These are phyloP conservation scores for Mortierella sp. DNA, from an alignment of 371 early-diverging fungal genomes.

Conservation along the genomic window DNA sequence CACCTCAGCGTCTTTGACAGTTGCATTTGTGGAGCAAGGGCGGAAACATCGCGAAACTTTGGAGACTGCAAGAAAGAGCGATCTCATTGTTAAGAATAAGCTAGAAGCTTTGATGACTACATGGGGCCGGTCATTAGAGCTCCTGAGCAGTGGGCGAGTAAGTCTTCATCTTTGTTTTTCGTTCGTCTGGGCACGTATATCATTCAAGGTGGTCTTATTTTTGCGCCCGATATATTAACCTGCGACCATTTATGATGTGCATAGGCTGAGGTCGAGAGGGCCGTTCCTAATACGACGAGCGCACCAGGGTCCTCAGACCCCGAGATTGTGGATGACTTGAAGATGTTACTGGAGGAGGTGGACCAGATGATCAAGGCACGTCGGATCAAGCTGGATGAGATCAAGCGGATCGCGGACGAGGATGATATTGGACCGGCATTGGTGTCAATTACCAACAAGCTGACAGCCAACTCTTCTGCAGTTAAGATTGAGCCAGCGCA, in stretches of 20 bases:
- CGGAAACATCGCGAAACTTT: conserved; percentile 73
- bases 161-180: background rate
- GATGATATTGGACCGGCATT: conserved; percentile 79
- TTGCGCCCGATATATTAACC: background rate
- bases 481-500: conserved; percentile 81
- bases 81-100: conserved; percentile 74
- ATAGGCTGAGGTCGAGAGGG: conserved; percentile 63
- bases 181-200: background rate
- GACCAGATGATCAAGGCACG: conserved; percentile 65
- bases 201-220: no score
- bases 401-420: conserved; percentile 65
- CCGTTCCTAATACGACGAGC: conserved; percentile 61
- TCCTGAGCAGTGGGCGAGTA: conserved; percentile 62
- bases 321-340: conserved; percentile 66
- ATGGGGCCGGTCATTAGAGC: conserved; percentile 63
- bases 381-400: conserved; percentile 66
- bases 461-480: conserved; percentile 65
- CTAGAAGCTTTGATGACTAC: conserved; percentile 74
- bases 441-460: conserved; percentile 61
- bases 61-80: conserved; percentile 77
- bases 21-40: conserved; percentile 70
- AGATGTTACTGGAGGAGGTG: conserved; percentile 64
- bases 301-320: conserved; percentile 60
- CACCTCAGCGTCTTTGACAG: conserved; percentile 71
- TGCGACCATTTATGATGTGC: background rate